phyloP scores from a whole-genome alignment of 306 rosid genomes.

The Lathyrus aphaca region DNA sequence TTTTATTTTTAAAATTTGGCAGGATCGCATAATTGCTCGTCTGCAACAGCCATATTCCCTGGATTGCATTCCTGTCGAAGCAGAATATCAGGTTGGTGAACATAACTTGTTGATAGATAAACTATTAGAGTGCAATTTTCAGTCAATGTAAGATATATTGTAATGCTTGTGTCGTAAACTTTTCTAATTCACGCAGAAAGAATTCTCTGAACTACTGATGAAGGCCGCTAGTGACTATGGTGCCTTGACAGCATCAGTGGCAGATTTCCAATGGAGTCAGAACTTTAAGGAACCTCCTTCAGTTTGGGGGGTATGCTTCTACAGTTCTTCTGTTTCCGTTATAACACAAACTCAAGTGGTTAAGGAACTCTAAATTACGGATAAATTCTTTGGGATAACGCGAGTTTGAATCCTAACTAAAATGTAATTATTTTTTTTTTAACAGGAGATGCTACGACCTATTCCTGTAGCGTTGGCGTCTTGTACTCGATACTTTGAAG shows the following conservation, averaged over 20 bases:
- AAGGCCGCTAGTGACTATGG: constrained; percentile 98
- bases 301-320: constrained; percentile 90
- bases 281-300: constrained; percentile 95
- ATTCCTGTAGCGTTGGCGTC: constrained; percentile 95
- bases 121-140: constrained; percentile 12
- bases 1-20: constrained; percentile 40
- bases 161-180: constrained; percentile 37
- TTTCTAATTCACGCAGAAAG: constrained; percentile 70
- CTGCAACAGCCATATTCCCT: constrained; percentile 97
- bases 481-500: constrained; percentile 92
- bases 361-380: too few species aligned
- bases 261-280: constrained; percentile 98
- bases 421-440: not conserved
- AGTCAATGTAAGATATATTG: constrained; percentile 3
- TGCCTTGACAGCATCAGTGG: constrained; percentile 90
- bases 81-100: constrained; percentile 86
- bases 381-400: too few species aligned
- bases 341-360: not conserved
- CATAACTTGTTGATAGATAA: not conserved
- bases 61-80: constrained; percentile 98
- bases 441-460: constrained; percentile 96
- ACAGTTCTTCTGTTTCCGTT: constrained; percentile 11
- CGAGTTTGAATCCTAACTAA: too few species aligned
- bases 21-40: constrained; percentile 97
- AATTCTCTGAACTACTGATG: constrained; percentile 91